Conservation (phyloP, 208 protist genomes). For the Trypanosoma lewisi region DNA sequence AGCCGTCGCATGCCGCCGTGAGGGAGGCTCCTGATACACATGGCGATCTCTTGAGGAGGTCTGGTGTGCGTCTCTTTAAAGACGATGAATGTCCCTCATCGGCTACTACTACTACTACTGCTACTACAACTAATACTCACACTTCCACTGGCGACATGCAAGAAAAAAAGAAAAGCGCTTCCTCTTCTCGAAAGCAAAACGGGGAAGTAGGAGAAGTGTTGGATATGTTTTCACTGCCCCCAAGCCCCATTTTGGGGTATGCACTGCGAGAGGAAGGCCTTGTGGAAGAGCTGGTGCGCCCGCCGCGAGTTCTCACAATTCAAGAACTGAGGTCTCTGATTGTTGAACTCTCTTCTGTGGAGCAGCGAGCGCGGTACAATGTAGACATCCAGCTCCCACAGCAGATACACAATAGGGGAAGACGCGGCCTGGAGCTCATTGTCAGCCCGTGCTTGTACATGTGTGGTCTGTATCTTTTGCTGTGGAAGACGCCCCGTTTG, state of each 20-base stretch:
- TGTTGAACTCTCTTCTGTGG: constrained; percentile 48
- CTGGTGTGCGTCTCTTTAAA: not conserved
- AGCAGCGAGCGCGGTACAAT: constrained; percentile 62
- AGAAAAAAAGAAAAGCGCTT: not conserved
- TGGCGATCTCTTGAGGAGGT: not conserved
- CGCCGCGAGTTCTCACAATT: constrained; percentile 37
- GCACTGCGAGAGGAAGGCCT: constrained; percentile 40
- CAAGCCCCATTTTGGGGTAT: constrained; percentile 69
- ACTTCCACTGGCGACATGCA: not conserved
- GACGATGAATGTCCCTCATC: not conserved
- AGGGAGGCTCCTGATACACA: constrained; percentile 1
- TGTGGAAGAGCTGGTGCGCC: constrained; percentile 37
- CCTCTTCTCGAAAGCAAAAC: not conserved
- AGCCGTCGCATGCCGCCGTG: constrained; percentile 26
- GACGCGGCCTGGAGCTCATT: constrained; percentile 56
- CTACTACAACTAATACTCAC: not conserved
- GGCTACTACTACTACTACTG: not conserved
- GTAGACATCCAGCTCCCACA: constrained; percentile 51
- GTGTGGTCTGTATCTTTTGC: constrained; percentile 63
- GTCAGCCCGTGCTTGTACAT: constrained; percentile 62
- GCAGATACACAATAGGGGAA: constrained; percentile 47
- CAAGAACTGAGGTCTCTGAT: constrained; percentile 49
- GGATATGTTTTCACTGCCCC: constrained; percentile 24
- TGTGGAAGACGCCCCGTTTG: constrained; percentile 62
- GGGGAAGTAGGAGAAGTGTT: constrained; percentile 8